Base-by-base conservation (phyloP, 768 basidiomycete species). In the Lactarius hengduanensis region DNA sequence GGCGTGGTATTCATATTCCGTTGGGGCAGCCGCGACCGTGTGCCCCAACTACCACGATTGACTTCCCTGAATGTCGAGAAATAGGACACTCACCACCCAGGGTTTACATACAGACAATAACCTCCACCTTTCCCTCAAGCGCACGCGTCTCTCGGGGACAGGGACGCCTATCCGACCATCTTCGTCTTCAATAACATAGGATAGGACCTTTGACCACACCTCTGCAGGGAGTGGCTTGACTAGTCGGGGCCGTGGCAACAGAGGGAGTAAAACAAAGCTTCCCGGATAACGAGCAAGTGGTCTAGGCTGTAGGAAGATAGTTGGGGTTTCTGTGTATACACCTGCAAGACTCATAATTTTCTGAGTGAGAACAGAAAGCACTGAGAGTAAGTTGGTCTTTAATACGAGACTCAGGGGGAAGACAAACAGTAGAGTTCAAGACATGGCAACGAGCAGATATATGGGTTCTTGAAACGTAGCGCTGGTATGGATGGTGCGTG, bases 161-260 rank as follows among this genome's bases (percentile, higher is more conserved):
- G 69, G 47, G 18, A 65, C 47, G 13, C 65, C 57, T 47, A 63
- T 36, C 4, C n/a, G 34, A 18, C 57, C 61, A 22, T 62, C 40
- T 7, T 67, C 72, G 57, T 70, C 64, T 1, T 69, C 61, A 47
- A 78, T 69, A 16, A 76, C 76, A 36, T 77, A 74, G 36, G 76
- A 73, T 60, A 92, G 80, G 59, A 93, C 84, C 43, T 80, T 81
- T 7, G 81, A 77, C 91, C 91, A 92, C 67, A 92, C 73, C 77
- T 92, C 91, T 4, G 78, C 76, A 1, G 91, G 91, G 20, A 93
- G 78, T 34, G 84, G 77, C 67, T 82, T 84, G 57, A 81, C 68
- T 20, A 81, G 80, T 30, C 80, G 81, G 50, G 76, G 80, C 6
- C 80, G 74, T 15, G 89, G 90, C 15, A 92, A 80, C 20, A 93